These are phyloP conservation scores for Aphanocladium album DNA, from an alignment of 2,329 filamentous ascomycete genomes.

Conservation along the genomic window DNA sequence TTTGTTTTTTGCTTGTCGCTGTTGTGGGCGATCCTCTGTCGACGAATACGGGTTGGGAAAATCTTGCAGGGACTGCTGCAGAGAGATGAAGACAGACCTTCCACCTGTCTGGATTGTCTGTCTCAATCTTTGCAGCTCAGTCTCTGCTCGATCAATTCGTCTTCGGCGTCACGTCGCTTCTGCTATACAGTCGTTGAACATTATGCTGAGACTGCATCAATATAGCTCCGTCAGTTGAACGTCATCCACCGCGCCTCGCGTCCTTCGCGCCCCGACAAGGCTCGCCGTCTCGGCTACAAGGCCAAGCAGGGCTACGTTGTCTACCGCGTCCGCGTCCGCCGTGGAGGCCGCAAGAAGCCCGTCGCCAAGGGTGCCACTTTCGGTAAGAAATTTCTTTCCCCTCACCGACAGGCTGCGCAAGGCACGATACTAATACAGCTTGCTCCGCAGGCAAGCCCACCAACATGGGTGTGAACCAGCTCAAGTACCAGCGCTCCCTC, in stretches of 20 bases:
- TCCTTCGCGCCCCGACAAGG: slow-evolving; percentile 98
- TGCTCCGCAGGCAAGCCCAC: slow-evolving; percentile 83
- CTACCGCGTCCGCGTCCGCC: slow-evolving; percentile 97
- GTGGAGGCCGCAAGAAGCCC: slow-evolving; percentile 97
- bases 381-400: slow-evolving; percentile 55
- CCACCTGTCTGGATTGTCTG: background rate
- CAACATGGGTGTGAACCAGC: slow-evolving; percentile 99
- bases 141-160: background rate
- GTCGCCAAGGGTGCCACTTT: slow-evolving; percentile 97
- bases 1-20: background rate
- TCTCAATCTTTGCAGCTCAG: background rate
- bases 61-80: background rate
- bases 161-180: slow-evolving; percentile 14
- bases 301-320: slow-evolving; percentile 99
- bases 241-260: slow-evolving; percentile 99
- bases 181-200: slow-evolving; percentile 99
- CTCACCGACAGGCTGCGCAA: background rate
- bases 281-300: slow-evolving; percentile 99
- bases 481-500: slow-evolving; percentile 99
- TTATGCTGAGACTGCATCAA: slow-evolving; percentile 99
- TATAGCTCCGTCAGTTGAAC: slow-evolving; percentile 99
- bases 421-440: slow-evolving; percentile 5
- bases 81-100: background rate
- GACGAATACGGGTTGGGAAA: slow-evolving; percentile 1
- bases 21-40: slow-evolving; percentile 14